phyloP scores from a whole-genome alignment of 768 basidiomycete species.

The Pleurotus sapidus region DNA sequence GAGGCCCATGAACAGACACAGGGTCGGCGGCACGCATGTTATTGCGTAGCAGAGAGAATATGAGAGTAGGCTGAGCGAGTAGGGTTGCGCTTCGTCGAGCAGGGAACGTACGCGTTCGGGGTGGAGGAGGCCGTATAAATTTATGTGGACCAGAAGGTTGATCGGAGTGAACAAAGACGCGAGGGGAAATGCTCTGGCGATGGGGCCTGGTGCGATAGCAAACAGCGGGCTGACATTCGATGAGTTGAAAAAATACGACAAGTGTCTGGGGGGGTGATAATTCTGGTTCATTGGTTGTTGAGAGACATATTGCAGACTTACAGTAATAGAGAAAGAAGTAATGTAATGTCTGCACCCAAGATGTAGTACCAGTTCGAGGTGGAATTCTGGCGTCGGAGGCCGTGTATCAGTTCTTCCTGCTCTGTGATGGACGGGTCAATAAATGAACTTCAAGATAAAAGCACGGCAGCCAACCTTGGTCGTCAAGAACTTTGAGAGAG shows the following conservation, averaged over 20 bases:
- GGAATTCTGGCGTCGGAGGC: constrained; percentile 41
- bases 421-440: constrained; percentile 33
- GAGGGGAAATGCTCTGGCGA: constrained; percentile 31
- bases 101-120: constrained; percentile 18
- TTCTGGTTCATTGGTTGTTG: constrained; percentile 10
- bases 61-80: constrained; percentile 17
- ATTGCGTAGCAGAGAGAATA: constrained; percentile 28
- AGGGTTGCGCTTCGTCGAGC: constrained; percentile 1
- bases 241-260: constrained; percentile 41
- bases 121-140: constrained; percentile 42
- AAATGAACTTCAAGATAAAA: not conserved
- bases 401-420: constrained; percentile 57
- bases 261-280: constrained; percentile 32
- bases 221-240: constrained; percentile 42
- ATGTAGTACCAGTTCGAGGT: constrained; percentile 39
- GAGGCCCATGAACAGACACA: constrained; percentile 44
- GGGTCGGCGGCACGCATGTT: constrained; percentile 45
- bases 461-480: constrained; percentile 8
- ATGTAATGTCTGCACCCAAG: constrained; percentile 34
- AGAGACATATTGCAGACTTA: constrained; percentile 25
- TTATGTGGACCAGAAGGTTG: constrained; percentile 48
- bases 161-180: constrained; percentile 44
- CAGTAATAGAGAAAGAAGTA: constrained; percentile 45
- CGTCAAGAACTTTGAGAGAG: constrained; percentile 9
- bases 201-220: constrained; percentile 31